Conservation (phyloP, 2,329 filamentous ascomycete genomes). For the Bipolaris zeicola region DNA sequence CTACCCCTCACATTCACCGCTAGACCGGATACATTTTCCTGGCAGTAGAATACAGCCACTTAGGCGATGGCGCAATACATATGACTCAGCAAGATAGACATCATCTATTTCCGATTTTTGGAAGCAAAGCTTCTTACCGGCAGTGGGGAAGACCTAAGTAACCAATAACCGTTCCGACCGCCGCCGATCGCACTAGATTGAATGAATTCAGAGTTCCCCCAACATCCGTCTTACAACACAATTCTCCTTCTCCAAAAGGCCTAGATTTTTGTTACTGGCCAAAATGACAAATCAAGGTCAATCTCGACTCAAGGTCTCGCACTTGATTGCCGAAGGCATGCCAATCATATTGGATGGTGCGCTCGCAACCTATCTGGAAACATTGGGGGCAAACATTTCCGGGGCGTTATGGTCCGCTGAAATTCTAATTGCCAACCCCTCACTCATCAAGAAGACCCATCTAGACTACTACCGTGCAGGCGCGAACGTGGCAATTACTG, state of each 20-base stretch:
- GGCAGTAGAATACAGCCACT: background rate
- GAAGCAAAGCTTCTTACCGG: background rate
- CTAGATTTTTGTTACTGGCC: background rate
- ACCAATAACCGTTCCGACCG: background rate
- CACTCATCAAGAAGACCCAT: constrained; percentile 52
- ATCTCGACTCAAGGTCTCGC: constrained; percentile 1
- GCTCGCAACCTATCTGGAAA: constrained; percentile 55
- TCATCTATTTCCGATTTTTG: background rate
- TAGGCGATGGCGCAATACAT: background rate
- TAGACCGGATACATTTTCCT: background rate
- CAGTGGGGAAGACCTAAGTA: background rate
- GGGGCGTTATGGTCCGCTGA: constrained; percentile 54
- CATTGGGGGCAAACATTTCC: constrained; percentile 51
- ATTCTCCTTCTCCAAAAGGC: background rate
- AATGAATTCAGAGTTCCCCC: background rate
- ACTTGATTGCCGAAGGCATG: constrained; percentile 24
- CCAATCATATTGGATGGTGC: constrained; percentile 54
- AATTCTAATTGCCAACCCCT: constrained; percentile 48
- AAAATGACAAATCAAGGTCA: constrained; percentile 2
- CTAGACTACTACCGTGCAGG: constrained; percentile 53
- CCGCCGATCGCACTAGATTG: background rate
- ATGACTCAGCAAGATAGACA: background rate
- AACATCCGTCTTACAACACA: background rate
- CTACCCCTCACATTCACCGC: background rate
- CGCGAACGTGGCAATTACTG: constrained; percentile 55